Evolutionary conservation across 2,329 filamentous ascomycete genomes (phyloP).

Genomic region (Aspergillus sp.): DNA sequence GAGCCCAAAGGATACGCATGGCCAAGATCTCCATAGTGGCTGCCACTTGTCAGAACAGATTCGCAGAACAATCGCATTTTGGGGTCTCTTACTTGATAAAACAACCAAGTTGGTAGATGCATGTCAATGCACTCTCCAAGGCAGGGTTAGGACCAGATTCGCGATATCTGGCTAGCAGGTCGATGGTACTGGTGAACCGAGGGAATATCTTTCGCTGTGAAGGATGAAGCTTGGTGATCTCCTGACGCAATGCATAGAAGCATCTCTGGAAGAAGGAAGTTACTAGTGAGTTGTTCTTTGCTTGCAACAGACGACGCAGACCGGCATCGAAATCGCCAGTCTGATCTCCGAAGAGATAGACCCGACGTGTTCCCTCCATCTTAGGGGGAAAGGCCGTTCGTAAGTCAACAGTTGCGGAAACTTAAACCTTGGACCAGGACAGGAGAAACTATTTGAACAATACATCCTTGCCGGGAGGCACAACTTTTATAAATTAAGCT

Average conservation of each 20-base stretch:
- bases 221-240: conserved; percentile 32
- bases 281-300: conserved; percentile 39
- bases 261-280: conserved; percentile 40
- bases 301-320: conserved; percentile 36
- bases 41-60: conserved; percentile 8
- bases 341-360: conserved; percentile 46
- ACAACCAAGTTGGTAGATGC: conserved; percentile 39
- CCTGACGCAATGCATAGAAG: conserved; percentile 36
- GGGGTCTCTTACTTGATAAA: conserved; percentile 37
- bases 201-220: conserved; percentile 32
- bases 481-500: too few species aligned
- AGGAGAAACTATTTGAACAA: not conserved
- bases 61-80: too few species aligned
- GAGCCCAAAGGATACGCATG: conserved; percentile 34
- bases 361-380: conserved; percentile 26
- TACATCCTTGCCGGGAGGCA: not conserved
- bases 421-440: not conserved
- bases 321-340: conserved; percentile 39
- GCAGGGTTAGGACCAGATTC: conserved; percentile 32
- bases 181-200: conserved; percentile 35
- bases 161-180: conserved; percentile 31
- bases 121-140: conserved; percentile 40
- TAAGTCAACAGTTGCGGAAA: not conserved
- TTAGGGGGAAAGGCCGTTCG: conserved; percentile 2
- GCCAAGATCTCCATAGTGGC: conserved; percentile 39